Base-by-base conservation (phyloP, 2,329 filamentous ascomycete species). In the Paecilomyces sp. region DNA sequence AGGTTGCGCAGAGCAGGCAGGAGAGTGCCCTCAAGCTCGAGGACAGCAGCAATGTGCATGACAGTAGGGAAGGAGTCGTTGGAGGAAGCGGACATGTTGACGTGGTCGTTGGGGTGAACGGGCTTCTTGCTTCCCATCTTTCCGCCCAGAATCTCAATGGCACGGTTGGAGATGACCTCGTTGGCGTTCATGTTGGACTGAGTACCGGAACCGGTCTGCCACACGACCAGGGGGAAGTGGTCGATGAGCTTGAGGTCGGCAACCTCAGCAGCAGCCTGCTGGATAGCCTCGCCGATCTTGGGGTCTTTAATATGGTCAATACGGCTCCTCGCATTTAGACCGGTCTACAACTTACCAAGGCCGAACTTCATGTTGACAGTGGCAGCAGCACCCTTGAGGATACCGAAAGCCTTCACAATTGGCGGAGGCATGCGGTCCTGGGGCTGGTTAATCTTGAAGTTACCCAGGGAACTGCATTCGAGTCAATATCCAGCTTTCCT, bases 121-220 rank as follows among this genome's bases (percentile, higher is more conserved):
- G 94, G 94, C 83, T 95, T 96, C 88, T 97, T 97, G 85, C 83
- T 88, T 69, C 94, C 94, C 90, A 92, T 96, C 66, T 84, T 84
- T 70, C 94, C 94, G 68, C 94, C 94, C 58, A 97, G 85, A 65
- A 97, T 96, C 83, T 97, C 93, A 77, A 97, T 97, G 66, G 94
- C 94, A 66, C 94, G 91, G 85, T 97, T 99, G 66, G 93, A 97
- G 78, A 99, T 97, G 78, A 99, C 94, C 78, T 99, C 94, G 82
- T 99, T 99, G 75, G 93, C 92, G 81, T 99, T 99, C 94, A 97
- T 97, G 86, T 96, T 97, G 77, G 92, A 97, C 83, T 97, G 94
- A 31, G 94, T 97, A 74, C 94, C 94, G 56, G 94, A 97, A 65
- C 94, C 94, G 58, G 94, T 99, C 83, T 99, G 94, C 94, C 94